These are phyloP conservation scores for Cynanchum wilfordii DNA, from an alignment of 257 asterid species.

Conservation along the genomic window DNA sequence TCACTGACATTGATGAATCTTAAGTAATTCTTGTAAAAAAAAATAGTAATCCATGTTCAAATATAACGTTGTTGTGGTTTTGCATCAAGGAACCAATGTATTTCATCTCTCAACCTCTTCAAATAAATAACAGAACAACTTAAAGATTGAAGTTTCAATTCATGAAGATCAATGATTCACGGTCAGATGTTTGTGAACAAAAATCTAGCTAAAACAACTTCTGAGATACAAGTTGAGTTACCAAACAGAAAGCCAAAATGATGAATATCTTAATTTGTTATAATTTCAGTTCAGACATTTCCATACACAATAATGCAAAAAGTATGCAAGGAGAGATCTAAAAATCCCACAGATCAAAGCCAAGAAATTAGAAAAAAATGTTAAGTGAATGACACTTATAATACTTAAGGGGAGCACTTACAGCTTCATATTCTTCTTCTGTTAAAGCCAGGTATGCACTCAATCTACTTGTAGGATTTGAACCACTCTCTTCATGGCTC, in stretches of 20 bases:
- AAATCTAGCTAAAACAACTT: neutral
- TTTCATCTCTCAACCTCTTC: neutral
- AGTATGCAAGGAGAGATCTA: neutral
- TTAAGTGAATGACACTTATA: neutral
- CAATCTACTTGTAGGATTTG: slow-evolving; percentile 42
- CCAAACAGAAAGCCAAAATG: neutral
- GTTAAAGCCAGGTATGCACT: slow-evolving; percentile 72
- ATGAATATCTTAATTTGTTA: neutral
- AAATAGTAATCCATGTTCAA: too few species aligned
- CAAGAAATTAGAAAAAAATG: neutral
- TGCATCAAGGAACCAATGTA: neutral
- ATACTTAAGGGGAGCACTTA: slow-evolving; percentile 44
- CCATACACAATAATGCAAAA: neutral
- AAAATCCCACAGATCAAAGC: neutral
- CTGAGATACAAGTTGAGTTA: neutral
- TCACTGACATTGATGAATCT: too few species aligned
- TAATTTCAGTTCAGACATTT: neutral
- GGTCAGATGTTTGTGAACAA: neutral
- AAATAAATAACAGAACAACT: neutral
- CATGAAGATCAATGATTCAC: neutral
- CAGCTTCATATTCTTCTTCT: slow-evolving; percentile 91
- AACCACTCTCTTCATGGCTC: slow-evolving; percentile 57
- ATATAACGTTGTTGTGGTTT: neutral
- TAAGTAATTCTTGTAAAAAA: too few species aligned
- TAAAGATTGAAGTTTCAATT: neutral